Evolutionary conservation across 108 stramenopile species (phyloP).

Genomic region (Conticribra weissflogii): DNA sequence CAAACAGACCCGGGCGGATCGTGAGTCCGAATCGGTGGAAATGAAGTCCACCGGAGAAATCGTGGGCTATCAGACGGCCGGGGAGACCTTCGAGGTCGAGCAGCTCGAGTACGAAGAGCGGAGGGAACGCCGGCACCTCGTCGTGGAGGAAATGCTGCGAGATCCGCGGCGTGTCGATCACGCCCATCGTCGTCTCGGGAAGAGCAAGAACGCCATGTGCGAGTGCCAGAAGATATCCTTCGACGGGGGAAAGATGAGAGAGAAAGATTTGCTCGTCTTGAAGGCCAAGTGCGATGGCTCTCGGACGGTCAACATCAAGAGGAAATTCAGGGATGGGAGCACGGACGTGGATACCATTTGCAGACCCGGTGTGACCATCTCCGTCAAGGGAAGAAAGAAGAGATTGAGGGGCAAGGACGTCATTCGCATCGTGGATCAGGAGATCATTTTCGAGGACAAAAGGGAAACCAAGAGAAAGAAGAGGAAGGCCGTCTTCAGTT

Average conservation of each 20-base stretch:
- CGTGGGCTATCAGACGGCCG: constrained; percentile 4
- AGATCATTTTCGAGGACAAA: constrained; percentile 11
- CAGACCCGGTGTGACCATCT: constrained; percentile 12
- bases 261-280: constrained; percentile 14
- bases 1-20: constrained; percentile 9
- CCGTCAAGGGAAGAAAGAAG: constrained; percentile 13
- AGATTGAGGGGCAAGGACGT: not conserved
- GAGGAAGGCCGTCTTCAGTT: constrained; percentile 2
- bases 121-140: constrained; percentile 1
- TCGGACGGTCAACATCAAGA: constrained; percentile 7
- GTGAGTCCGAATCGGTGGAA: not conserved
- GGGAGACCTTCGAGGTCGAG: constrained; percentile 7
- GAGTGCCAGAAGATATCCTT: constrained; percentile 1
- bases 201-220: not conserved
- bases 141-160: not conserved
- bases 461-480: not conserved
- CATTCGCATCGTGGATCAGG: not conserved
- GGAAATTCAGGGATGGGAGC: constrained; percentile 5
- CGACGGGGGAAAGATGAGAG: constrained; percentile 21
- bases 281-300: constrained; percentile 2
- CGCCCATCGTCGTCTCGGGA: constrained; percentile 11
- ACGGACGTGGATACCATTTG: constrained; percentile 17
- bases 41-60: not conserved
- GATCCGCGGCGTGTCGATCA: constrained; percentile 5
- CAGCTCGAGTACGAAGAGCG: constrained; percentile 13